Evolutionary conservation across 805 yeast genomes (phyloP), one percentile per base, ranked within the genome.

Genomic region (Ogataea paraovalis): DNA sequence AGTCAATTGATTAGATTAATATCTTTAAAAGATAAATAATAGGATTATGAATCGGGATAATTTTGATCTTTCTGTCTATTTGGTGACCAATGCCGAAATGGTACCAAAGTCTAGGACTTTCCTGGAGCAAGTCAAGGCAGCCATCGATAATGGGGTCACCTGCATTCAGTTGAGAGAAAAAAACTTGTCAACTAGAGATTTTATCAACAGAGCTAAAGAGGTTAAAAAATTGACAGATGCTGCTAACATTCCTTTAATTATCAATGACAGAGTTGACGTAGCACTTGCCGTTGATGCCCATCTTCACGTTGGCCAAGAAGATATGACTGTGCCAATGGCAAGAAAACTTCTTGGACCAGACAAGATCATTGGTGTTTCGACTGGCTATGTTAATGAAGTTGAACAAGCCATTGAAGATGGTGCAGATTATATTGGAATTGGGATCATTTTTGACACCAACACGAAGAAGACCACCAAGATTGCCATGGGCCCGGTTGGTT

Each of bases 281-380:
- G 97, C 96, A 0, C 68, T 91, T 39, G 97, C 97, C 0, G 74
- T 88, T 47, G 94, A 78, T 55, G 96, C 96, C 2, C 96, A 88
- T 53, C 84, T 91, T 8, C 97, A 90, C 68, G 87, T 90, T 19
- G 97, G 97, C 0, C 97, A 90, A 64, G 90, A 83, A 45, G 97
- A 90, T 61, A 87, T 90, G 87, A 75, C 77, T 10, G 80, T 80
- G 1, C 57, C 57, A 1, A 56, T 74, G 34, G 94, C 80, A 1
- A 67, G 97, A 33, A 59, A 70, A 56, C 59, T 88, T 28, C 65
- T 89, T 12, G 96, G 97, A 0, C 79, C 83, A 0, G 74, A 79
- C 47, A 88, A 85, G 66, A 82, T 90, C 49, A 62, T 90, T 41
- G 97, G 97, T 0, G 82, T 91, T 48, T 82, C 91, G 37, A 85